A percentile compares a stretch with the other conserved stretches of the same genome.
Evolutionary conservation across 805 yeast genomes (phyloP).

Genomic region (Saccharomyces jurei): DNA sequence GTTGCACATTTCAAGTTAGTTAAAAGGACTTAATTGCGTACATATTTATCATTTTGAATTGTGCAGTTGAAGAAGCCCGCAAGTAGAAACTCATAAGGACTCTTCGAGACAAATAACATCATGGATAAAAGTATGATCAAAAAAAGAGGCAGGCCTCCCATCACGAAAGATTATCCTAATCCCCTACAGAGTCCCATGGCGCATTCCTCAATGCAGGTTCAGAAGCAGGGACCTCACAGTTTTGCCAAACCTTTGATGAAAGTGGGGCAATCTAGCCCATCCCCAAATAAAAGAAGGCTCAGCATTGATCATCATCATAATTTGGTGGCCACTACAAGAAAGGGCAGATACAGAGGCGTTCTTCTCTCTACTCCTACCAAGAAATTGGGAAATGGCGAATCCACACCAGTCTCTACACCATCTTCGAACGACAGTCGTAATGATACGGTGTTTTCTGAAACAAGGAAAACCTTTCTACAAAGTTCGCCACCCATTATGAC

Average conservation of each 20-base stretch:
- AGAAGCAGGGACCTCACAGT: conserved; percentile 22
- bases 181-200: conserved; percentile 34
- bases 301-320: not conserved
- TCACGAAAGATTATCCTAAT: conserved; percentile 27
- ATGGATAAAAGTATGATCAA: conserved; percentile 5
- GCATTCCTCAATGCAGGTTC: conserved; percentile 28
- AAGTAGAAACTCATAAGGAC: not conserved
- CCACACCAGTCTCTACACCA: conserved; percentile 15
- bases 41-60: not conserved
- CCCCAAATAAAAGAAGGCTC: conserved; percentile 16
- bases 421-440: conserved; percentile 12
- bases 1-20: not conserved
- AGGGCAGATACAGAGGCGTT: conserved; percentile 25
- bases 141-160: conserved; percentile 32
- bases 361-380: conserved; percentile 21
- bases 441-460: conserved; percentile 12
- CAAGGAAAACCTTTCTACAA: conserved; percentile 9
- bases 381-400: conserved; percentile 3
- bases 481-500: conserved; percentile 12
- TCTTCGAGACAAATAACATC: not conserved
- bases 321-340: conserved; percentile 9
- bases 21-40: not conserved
- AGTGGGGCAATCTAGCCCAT: conserved; percentile 23
- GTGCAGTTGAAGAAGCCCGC: not conserved
- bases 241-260: conserved; percentile 31